phyloP scores from a whole-genome alignment of 2,329 filamentous ascomycete species.

The Mollisia scopiformis region DNA sequence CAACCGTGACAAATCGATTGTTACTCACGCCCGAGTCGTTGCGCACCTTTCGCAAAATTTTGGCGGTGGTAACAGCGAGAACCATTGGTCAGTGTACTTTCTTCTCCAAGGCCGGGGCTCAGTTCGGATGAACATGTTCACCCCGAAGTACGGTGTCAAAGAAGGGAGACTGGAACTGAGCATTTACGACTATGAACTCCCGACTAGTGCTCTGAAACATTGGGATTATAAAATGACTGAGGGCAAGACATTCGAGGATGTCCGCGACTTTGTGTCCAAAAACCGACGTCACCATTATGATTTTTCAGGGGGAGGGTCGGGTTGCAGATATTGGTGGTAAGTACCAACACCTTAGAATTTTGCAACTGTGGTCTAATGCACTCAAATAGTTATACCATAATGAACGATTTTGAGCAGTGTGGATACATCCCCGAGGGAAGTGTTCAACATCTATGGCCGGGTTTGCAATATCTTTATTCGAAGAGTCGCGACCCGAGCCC shows the following conservation, averaged over 20 bases:
- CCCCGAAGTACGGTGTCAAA: no score
- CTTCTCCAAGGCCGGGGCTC: no score
- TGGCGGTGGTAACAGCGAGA: no score
- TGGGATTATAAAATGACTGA: background rate
- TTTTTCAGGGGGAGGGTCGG: conserved; percentile 1
- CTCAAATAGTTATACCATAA: background rate
- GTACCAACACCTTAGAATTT: background rate
- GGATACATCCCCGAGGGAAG: background rate
- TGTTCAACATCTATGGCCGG: background rate
- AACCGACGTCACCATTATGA: background rate
- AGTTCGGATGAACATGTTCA: no score
- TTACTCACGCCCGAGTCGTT: no score
- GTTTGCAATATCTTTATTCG: background rate
- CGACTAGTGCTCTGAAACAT: background rate
- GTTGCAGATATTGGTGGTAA: conserved; percentile 3
- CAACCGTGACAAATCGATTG: no score
- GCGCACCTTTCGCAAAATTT: no score
- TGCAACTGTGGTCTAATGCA: background rate
- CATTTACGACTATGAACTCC: background rate
- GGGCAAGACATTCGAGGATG: background rate
- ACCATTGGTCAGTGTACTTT: no score
- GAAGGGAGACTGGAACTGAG: no score
- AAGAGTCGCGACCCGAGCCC: background rate
- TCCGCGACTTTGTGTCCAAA: background rate
- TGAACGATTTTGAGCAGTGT: background rate